These are phyloP conservation scores for Solanum okadae DNA, from an alignment of 257 asterid species.

Conservation along the genomic window DNA sequence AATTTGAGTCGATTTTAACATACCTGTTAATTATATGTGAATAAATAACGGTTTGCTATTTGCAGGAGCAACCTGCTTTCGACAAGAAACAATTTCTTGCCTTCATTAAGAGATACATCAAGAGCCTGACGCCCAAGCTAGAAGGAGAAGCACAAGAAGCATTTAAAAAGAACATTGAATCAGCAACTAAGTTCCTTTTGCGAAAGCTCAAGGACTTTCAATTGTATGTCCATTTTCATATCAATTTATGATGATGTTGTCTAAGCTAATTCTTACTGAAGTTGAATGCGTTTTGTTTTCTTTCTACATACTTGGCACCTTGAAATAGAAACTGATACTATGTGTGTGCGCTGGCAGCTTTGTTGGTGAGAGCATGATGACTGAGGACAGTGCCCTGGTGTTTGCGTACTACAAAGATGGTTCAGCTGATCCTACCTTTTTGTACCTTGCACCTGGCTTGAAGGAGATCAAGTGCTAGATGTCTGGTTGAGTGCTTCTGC, in stretches of 20 bases:
- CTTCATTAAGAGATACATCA: slow-evolving; percentile 62
- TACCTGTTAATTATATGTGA: background rate
- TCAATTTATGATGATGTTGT: background rate
- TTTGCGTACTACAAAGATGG: too few relatives aligned
- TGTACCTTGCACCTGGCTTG: too few relatives aligned
- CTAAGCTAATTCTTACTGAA: background rate
- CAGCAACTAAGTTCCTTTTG: slow-evolving; percentile 66
- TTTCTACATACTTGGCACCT: background rate
- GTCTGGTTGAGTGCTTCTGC: background rate
- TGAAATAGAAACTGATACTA: too few relatives aligned
- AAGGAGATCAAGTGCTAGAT: slow-evolving; percentile 40
- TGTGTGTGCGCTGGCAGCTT: too few relatives aligned
- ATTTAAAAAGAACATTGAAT: slow-evolving; percentile 68
- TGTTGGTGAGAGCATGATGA: too few relatives aligned
- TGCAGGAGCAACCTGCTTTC: slow-evolving; percentile 86
- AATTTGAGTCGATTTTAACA: background rate
- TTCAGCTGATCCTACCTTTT: too few relatives aligned
- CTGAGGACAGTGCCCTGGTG: too few relatives aligned
- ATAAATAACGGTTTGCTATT: background rate
- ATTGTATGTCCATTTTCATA: slow-evolving; percentile 41
- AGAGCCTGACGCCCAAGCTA: slow-evolving; percentile 49
- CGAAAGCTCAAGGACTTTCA: slow-evolving; percentile 69
- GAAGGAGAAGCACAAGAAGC: slow-evolving; percentile 46
- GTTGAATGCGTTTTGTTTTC: background rate
- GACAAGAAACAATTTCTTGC: slow-evolving; percentile 69